Percentiles rank a stretch among this genome's conserved stretches.
Evolutionary conservation across 176 grass and related monocot species (phyloP).

Genomic region (Rhynchospora breviuscula): DNA sequence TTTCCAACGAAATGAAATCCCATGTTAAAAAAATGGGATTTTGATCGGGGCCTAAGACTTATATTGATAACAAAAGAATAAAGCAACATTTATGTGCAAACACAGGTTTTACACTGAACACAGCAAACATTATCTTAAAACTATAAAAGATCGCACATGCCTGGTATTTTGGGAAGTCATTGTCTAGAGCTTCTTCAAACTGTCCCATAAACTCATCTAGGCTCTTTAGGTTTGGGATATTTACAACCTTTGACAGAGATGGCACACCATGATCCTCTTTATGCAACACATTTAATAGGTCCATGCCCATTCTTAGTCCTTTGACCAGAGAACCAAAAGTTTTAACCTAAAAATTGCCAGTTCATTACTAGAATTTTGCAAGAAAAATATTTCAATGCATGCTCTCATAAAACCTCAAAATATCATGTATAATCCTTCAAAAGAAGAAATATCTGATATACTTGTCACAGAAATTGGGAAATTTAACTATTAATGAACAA

Average conservation of each 20-base stretch:
- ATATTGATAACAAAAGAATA: background rate
- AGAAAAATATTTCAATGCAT: background rate
- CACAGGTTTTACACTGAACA: background rate
- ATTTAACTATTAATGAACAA: background rate
- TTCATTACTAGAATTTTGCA: background rate
- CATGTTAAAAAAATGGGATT: too few relatives aligned
- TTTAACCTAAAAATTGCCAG: constrained; percentile 63
- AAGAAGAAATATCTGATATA: background rate
- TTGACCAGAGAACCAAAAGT: constrained; percentile 76
- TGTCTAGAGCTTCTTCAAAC: constrained; percentile 53
- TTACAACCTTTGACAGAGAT: constrained; percentile 54
- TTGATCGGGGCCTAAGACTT: too few relatives aligned
- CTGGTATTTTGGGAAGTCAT: constrained; percentile 63
- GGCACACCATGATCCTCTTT: constrained; percentile 54
- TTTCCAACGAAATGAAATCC: too few relatives aligned
- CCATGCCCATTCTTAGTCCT: constrained; percentile 56
- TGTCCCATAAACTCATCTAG: constrained; percentile 51
- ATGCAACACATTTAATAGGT: constrained; percentile 56
- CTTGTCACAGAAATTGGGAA: background rate
- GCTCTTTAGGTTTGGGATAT: constrained; percentile 56
- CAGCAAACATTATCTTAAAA: background rate
- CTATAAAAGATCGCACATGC: constrained; percentile 32
- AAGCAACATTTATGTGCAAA: background rate
- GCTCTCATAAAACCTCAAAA: background rate
- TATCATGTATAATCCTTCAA: constrained; percentile 13